Evolutionary conservation across 805 yeast species (phyloP).

Genomic region (Metschnikowia peoriensis): DNA sequence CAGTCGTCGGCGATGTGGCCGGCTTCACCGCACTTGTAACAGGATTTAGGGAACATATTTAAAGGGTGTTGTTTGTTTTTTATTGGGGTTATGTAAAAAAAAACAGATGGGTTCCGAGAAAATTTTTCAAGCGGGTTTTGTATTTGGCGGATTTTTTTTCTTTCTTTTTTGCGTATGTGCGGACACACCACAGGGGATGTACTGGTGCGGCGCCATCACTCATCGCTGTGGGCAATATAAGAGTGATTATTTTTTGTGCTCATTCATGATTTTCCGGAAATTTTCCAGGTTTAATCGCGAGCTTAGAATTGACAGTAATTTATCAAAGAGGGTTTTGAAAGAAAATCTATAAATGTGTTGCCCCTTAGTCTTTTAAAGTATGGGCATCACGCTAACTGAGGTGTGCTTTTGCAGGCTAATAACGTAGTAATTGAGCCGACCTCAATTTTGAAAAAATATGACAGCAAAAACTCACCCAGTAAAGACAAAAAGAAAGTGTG

Average conservation of each 20-base stretch:
- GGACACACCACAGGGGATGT: not conserved
- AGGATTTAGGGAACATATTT: constrained; percentile 60
- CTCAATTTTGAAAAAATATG: too few relatives aligned
- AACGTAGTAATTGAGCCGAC: too few relatives aligned
- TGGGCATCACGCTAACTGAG: too few relatives aligned
- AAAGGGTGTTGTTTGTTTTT: not conserved
- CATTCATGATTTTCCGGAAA: not conserved
- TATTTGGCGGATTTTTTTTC: not conserved
- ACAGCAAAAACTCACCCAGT: too few relatives aligned
- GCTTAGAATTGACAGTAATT: too few relatives aligned
- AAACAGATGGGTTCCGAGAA: constrained; percentile 1
- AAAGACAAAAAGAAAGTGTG: too few relatives aligned
- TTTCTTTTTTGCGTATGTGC: not conserved
- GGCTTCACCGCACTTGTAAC: constrained; percentile 89
- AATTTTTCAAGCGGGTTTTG: constrained; percentile 6
- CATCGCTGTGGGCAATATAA: not conserved
- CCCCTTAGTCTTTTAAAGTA: too few relatives aligned
- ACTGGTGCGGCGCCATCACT: not conserved
- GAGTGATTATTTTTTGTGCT: not conserved
- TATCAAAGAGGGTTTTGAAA: too few relatives aligned
- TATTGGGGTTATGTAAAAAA: not conserved
- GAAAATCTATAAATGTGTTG: too few relatives aligned
- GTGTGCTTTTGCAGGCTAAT: too few relatives aligned
- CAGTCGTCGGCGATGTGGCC: constrained; percentile 92
- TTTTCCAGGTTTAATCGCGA: too few relatives aligned